Evolutionary conservation across 2,329 filamentous ascomycete genomes (phyloP).

Genomic region (Fusarium veterinarium): DNA sequence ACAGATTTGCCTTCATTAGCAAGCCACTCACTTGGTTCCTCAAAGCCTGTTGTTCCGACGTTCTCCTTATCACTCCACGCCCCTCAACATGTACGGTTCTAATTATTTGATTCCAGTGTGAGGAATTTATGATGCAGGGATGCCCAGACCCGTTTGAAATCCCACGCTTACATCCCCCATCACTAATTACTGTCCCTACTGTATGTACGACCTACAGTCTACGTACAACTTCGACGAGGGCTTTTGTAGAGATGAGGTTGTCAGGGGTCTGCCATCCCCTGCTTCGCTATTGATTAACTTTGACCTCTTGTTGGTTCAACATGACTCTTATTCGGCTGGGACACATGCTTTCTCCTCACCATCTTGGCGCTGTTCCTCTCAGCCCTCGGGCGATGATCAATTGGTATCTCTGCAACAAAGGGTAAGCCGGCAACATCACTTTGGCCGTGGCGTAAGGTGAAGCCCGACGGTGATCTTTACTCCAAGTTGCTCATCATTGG

Average conservation of each 20-base stretch:
- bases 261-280: slow-evolving; percentile 24
- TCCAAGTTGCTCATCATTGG: slow-evolving; percentile 2
- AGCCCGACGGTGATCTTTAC: slow-evolving; percentile 13
- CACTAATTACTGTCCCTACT: slow-evolving; percentile 1
- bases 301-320: slow-evolving; percentile 5
- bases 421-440: background rate
- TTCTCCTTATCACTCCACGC: slow-evolving; percentile 20
- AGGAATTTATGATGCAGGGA: slow-evolving; percentile 38
- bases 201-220: background rate
- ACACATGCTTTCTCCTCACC: slow-evolving; percentile 8
- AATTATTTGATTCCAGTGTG: slow-evolving; percentile 15
- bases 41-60: slow-evolving; percentile 9
- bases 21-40: slow-evolving; percentile 29
- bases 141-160: slow-evolving; percentile 17
- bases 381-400: background rate
- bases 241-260: slow-evolving; percentile 28
- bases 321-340: slow-evolving; percentile 5
- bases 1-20: slow-evolving; percentile 31
- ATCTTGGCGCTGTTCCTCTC: slow-evolving; percentile 2
- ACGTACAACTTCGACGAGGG: slow-evolving; percentile 10
- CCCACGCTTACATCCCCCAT: slow-evolving; percentile 28
- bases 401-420: background rate
- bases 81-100: slow-evolving; percentile 14
- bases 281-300: slow-evolving; percentile 20
- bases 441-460: background rate